Percentiles rank a stretch among this genome's conserved stretches.
These are phyloP conservation scores for Penicillium herquei DNA, from an alignment of 495 filamentous ascomycete genomes.

Conservation along the genomic window DNA sequence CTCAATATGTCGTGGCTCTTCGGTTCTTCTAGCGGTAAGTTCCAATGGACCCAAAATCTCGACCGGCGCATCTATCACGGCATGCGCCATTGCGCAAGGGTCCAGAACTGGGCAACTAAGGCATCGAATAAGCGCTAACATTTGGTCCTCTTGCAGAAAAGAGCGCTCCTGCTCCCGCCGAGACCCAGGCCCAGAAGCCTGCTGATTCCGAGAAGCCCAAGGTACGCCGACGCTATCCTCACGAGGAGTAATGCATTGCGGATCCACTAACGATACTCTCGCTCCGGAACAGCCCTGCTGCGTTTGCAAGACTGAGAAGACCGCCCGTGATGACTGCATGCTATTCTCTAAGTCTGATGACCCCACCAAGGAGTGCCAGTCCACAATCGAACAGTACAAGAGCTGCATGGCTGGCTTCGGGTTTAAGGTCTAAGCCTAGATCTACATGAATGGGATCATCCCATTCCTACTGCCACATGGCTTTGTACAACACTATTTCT, in stretches of 20 bases:
- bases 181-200: slow-evolving; percentile 29
- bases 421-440: slow-evolving; percentile 63
- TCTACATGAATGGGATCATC: neutral
- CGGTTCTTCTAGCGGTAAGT: slow-evolving; percentile 41
- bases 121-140: slow-evolving; percentile 2
- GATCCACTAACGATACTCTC: neutral
- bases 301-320: slow-evolving; percentile 95
- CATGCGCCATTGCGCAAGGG: slow-evolving; percentile 18
- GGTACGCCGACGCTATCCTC: slow-evolving; percentile 31
- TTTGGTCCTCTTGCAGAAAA: slow-evolving; percentile 19
- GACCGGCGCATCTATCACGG: neutral
- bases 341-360: slow-evolving; percentile 82
- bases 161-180: slow-evolving; percentile 18
- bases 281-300: slow-evolving; percentile 74
- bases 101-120: neutral
- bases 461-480: neutral
- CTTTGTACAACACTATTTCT: slow-evolving; percentile 20
- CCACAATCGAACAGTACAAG: slow-evolving; percentile 80
- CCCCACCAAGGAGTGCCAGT: slow-evolving; percentile 73
- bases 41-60: neutral
- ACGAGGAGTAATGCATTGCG: neutral
- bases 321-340: slow-evolving; percentile 95
- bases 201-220: slow-evolving; percentile 51
- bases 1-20: slow-evolving; percentile 43
- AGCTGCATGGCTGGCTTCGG: slow-evolving; percentile 92